These are phyloP conservation scores for Talaromyces piceae DNA, from an alignment of 2,329 filamentous ascomycete species.

Conservation along the genomic window DNA sequence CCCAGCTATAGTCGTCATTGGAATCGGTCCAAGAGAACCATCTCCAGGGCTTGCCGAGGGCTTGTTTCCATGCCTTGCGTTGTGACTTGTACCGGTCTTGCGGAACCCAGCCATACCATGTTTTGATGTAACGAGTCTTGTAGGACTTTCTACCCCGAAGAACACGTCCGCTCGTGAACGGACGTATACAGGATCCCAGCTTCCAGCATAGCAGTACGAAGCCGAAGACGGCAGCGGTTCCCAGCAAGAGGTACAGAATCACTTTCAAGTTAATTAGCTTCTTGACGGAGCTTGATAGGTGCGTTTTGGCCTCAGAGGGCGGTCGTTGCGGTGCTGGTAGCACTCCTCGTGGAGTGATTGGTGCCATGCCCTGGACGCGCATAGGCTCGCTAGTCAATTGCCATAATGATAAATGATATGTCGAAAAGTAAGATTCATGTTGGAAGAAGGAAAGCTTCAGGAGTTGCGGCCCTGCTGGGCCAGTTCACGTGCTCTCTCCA, in stretches of 20 bases:
- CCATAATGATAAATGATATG: conserved; percentile 10
- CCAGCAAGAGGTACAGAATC: conserved; percentile 27
- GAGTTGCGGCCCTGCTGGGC: not conserved
- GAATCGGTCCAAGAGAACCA: conserved; percentile 29
- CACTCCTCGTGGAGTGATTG: not conserved
- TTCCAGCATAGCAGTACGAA: conserved; percentile 34
- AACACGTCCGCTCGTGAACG: conserved; percentile 28
- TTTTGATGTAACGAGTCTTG: conserved; percentile 29
- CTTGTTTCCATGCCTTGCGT: conserved; percentile 18
- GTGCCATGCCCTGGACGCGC: conserved; percentile 5
- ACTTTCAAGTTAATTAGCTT: conserved; percentile 23
- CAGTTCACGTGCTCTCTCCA: not conserved
- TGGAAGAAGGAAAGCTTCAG: not conserved
- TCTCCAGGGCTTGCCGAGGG: conserved; percentile 16
- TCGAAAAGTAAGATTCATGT: not conserved
- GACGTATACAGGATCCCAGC: conserved; percentile 28
- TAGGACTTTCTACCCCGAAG: conserved; percentile 23
- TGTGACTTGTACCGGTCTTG: conserved; percentile 24
- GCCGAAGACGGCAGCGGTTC: conserved; percentile 32
- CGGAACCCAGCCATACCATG: conserved; percentile 38
- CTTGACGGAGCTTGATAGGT: not conserved
- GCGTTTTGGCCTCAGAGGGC: conserved; percentile 19
- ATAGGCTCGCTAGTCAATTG: not conserved
- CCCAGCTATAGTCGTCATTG: conserved; percentile 29
- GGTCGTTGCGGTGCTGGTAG: conserved; percentile 10